Evolutionary conservation across 306 rosid species (phyloP), one percentile per base, ranked within the genome.

Genomic region (Cucumis melo): DNA sequence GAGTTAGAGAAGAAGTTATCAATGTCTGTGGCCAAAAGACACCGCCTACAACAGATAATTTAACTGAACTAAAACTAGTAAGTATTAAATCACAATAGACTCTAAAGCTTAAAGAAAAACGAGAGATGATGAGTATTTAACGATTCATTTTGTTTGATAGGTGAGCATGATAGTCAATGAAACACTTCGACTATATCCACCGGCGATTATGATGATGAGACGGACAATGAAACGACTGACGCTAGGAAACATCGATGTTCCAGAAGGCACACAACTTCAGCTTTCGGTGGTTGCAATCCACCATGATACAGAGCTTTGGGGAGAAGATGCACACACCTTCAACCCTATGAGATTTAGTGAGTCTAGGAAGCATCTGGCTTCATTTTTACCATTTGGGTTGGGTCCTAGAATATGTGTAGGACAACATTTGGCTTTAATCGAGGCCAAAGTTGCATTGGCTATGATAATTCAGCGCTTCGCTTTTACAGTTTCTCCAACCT

Each of bases 181-280:
- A 85, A 83, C 92, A 7, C 88, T 90, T 62, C 72, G 98, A 73
- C 92, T 92, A 39, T 92, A 90, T 78, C 85, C 92, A 57, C 92
- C 91, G 0, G 89, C 87, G 10, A 71, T 76, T 41, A 80, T 85
- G 82, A 10, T 87, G 56, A 60, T 7, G 60, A 84, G 90, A 82
- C 85, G 83, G 80, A 39, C 90, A 23, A 24, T 79, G 32, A 61
- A 89, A 76, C 77, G 73, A 67, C 83, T 86, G 20, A 82, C 66
- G 84, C 79, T 89, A 19, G 88, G 94, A 78, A 81, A 53, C 76
- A 62, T 86, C 12, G 83, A 81, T 67, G 59, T 86, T 84, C 94
- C 98, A 70, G 83, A 84, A 1, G 78, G 83, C 58, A 83, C 93
- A 23, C 85, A 90, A 46, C 85, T 92, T 41, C 46, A 41, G 10